A percentile compares a stretch with the other conserved stretches of the same genome.
These are phyloP conservation scores for Microbotryum intermedium DNA, from an alignment of 1,284 basidiomycete genomes.

Conservation along the genomic window DNA sequence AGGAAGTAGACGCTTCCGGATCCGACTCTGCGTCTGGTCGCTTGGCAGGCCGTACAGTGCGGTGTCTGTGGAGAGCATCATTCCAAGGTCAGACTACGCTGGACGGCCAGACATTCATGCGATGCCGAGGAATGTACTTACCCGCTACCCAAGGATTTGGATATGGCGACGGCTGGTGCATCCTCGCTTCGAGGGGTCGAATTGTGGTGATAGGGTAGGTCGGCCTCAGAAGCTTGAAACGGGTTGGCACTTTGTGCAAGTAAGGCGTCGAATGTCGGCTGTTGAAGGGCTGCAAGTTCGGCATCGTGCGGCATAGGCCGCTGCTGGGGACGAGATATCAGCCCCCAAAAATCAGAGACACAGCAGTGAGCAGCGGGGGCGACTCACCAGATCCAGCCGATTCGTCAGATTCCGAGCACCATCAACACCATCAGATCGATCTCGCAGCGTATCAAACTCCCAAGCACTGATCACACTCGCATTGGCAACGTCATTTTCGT, in stretches of 20 bases:
- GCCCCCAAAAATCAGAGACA: not conserved
- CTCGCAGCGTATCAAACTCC: conserved; percentile 80
- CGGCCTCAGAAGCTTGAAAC: no score
- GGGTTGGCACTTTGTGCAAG: no score
- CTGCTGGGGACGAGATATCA: not conserved
- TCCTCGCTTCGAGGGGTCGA: no score
- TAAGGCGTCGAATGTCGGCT: no score
- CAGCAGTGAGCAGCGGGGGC: not conserved
- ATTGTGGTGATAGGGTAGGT: no score
- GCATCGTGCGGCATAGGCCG: conserved; percentile 23
- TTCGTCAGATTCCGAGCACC: not conserved
- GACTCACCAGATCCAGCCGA: not conserved
- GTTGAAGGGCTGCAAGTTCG: conserved; percentile 23
- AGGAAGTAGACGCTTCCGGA: not conserved
- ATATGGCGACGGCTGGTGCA: no score
- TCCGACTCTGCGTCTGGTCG: not conserved
- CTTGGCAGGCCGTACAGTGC: no score
- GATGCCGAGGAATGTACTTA: no score
- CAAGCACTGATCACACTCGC: conserved; percentile 75
- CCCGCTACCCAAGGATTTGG: no score
- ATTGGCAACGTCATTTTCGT: conserved; percentile 3
- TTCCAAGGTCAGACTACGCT: no score
- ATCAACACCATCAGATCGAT: not conserved
- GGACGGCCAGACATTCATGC: no score
- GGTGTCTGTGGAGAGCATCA: no score